Evolutionary conservation across 306 rosid genomes (phyloP).

Genomic region (Ammopiptanthus mongolicus): DNA sequence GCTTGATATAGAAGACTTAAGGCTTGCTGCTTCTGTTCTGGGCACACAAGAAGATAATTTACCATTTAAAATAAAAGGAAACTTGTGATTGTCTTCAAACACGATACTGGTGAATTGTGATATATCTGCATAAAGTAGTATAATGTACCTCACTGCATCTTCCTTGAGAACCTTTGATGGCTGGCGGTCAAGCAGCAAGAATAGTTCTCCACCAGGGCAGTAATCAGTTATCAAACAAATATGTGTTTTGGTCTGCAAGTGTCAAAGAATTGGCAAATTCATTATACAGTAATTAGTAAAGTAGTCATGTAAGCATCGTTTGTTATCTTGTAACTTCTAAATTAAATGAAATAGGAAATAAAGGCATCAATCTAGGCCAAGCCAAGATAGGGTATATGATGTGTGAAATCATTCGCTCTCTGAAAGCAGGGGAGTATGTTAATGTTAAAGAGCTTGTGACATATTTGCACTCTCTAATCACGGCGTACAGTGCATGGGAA

Average conservation of each 20-base stretch:
- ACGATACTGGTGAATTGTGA: not conserved
- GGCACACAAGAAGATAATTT: not conserved
- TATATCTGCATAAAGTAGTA: not conserved
- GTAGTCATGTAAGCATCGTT: not conserved
- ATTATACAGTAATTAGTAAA: not conserved
- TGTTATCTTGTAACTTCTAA: not conserved
- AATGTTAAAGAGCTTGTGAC: not conserved
- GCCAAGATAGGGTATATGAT: not conserved
- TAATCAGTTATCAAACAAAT: conserved; percentile 95
- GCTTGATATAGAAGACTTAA: not conserved
- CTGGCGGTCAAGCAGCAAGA: conserved; percentile 83
- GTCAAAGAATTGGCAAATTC: not conserved
- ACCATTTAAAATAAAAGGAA: not conserved
- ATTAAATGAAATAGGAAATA: not conserved
- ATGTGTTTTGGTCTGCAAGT: conserved; percentile 36
- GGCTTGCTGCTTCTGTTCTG: not conserved
- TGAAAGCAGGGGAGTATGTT: not conserved
- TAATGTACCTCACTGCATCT: conserved; percentile 77
- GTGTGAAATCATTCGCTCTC: not conserved
- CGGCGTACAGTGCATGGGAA: no score
- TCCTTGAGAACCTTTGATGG: conserved; percentile 83
- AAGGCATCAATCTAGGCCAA: not conserved
- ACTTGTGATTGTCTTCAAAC: not conserved
- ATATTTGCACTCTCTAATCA: not conserved
- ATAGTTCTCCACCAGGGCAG: conserved; percentile 90